Evolutionary conservation across 176 grass and related monocot genomes (phyloP), one percentile per base, ranked within the genome.

Genomic region (Oryza officinalis): DNA sequence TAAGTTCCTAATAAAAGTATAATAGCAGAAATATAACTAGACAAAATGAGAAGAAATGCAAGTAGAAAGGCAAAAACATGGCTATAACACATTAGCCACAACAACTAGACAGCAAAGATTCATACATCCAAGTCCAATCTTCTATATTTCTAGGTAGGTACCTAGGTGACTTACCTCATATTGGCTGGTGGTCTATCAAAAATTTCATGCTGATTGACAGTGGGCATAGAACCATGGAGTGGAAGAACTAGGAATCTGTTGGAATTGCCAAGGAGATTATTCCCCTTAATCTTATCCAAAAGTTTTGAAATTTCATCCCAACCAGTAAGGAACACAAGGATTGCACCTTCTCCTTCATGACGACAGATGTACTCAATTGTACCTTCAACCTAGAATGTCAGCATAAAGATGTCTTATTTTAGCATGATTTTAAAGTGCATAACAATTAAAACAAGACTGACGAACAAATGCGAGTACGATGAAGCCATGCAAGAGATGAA

Each of bases 251-350:
- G 75, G 84, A 93, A 95, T 79, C 80, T 92, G 71, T 80, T 93
- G 72, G 89, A 72, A 89, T 91, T 92, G 59, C 93, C 89, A 61
- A 98, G 90, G 72, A 91, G 69, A 80, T 25, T 83, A 83, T 98
- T 95, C 37, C 87, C 85, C 85, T 95, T 95, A 67, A 95, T 95
- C 77, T 85, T 93, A 65, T 98, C 96, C 40, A 98, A 69, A 80
- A 98, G 91, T 81, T 95, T 95, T 10, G 93, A 95, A 88, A 98
- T 98, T 83, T 95, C 96, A 86, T 98, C 96, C 96, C 96, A 98
- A 67, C 96, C 93, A 60, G 93, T 98, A 80, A 98, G 89, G 63
- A 98, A 98, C 27, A 98, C 93, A 82, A 98, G 96, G 75, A 98
- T 98, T 43, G 96, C 96, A 80, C 93, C 96, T 64, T 98, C 87